phyloP scores from a whole-genome alignment of 192 early-diverging fungal species.

The Mortierella hygrophila region DNA sequence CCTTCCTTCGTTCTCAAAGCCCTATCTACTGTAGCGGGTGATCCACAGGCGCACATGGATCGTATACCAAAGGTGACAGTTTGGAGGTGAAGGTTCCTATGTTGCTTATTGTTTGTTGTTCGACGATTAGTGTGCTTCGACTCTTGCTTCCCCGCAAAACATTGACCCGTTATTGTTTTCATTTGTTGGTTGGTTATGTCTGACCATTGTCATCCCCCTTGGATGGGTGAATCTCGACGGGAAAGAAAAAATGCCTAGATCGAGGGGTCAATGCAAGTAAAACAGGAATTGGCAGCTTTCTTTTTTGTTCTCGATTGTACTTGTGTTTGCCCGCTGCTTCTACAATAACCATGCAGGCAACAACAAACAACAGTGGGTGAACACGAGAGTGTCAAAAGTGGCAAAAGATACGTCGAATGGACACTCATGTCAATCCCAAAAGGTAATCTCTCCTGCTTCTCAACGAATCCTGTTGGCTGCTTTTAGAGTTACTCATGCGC shows the following conservation, averaged over 20 bases:
- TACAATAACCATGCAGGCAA: neutral
- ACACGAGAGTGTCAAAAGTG: neutral
- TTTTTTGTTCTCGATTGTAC: neutral
- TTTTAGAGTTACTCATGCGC: slow-evolving; percentile 14
- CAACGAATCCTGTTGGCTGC: neutral
- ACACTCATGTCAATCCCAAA: neutral
- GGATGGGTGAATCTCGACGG: neutral
- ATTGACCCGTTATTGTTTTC: neutral
- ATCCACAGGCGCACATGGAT: too few species aligned
- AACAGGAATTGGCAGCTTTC: neutral
- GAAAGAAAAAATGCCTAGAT: neutral
- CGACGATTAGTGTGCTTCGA: too few species aligned
- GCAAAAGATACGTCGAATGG: neutral
- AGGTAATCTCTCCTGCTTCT: neutral
- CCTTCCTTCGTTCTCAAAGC: too few species aligned
- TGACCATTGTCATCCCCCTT: neutral
- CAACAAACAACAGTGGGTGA: neutral
- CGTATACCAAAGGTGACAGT: too few species aligned
- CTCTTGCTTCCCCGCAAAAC: slow-evolving; percentile 1
- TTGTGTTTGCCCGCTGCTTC: neutral
- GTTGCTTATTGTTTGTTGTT: too few species aligned
- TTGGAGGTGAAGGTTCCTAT: too few species aligned
- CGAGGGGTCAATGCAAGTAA: neutral
- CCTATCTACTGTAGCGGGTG: too few species aligned
- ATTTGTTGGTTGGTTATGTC: neutral